Conservation (phyloP, 2,329 filamentous ascomycete species). For the Cercospora citrullina region DNA sequence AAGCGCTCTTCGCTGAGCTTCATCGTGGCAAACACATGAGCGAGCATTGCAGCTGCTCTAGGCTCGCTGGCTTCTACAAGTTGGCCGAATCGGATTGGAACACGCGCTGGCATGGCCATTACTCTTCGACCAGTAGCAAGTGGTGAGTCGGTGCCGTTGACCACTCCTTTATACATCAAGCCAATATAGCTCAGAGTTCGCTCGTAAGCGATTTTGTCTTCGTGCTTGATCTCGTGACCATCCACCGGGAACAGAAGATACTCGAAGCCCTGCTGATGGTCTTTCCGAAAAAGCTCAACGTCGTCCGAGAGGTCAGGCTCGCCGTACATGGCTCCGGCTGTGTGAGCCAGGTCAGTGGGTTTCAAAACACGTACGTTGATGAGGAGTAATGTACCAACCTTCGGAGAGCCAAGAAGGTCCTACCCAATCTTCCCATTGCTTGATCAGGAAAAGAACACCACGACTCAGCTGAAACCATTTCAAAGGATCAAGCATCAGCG, state of each 20-base stretch:
- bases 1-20: constrained; percentile 26
- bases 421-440: constrained; percentile 16
- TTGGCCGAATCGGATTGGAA: constrained; percentile 23
- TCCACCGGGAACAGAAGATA: constrained; percentile 23
- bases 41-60: constrained; percentile 28
- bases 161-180: constrained; percentile 29
- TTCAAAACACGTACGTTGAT: not conserved
- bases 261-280: constrained; percentile 21
- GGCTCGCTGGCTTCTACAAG: constrained; percentile 27
- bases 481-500: constrained; percentile 22
- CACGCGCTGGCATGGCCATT: constrained; percentile 26
- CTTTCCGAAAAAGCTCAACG: constrained; percentile 18
- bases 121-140: constrained; percentile 27
- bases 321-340: constrained; percentile 26
- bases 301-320: constrained; percentile 22
- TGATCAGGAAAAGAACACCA: constrained; percentile 22
- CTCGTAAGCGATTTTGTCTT: constrained; percentile 28
- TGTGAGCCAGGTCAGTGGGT: not conserved
- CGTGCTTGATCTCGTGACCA: constrained; percentile 20
- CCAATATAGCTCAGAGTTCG: constrained; percentile 30
- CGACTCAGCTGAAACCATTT: constrained; percentile 29
- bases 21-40: constrained; percentile 31
- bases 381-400: constrained; percentile 8
- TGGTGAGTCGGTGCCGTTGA: constrained; percentile 22
- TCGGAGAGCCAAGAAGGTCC: constrained; percentile 21